Conservation (phyloP, 139 green algal genomes). For the Volvox reticuliferus region DNA sequence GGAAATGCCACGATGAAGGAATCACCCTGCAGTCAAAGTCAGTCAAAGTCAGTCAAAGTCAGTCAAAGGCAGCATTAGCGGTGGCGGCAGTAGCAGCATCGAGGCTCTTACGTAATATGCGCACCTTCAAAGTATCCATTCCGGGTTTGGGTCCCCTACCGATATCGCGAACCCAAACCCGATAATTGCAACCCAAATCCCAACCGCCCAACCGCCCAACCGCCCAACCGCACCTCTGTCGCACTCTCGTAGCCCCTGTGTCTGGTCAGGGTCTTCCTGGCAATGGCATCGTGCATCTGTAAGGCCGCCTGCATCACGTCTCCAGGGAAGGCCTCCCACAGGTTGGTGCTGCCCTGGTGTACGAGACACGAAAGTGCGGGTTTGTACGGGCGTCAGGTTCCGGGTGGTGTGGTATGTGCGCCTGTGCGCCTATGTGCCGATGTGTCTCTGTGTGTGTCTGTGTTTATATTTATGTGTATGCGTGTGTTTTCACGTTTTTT, state of each 20-base stretch:
- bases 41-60: not conserved
- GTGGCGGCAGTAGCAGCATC: no score
- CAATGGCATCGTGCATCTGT: conserved; percentile 34
- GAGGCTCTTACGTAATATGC: no score
- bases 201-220: not conserved
- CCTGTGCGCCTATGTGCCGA: no score
- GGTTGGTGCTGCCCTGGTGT: conserved; percentile 35
- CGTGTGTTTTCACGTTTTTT: no score
- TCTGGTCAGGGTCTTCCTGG: conserved; percentile 5
- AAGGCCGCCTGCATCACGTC: conserved; percentile 46
- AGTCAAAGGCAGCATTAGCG: no score
- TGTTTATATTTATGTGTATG: no score
- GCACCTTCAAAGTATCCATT: not conserved
- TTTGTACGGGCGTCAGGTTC: no score
- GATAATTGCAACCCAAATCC: not conserved
- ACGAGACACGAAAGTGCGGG: no score
- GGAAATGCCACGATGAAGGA: conserved; percentile 55
- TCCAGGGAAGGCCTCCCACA: conserved; percentile 49
- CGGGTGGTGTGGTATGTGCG: no score
- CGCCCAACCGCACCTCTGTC: conserved; percentile 22
- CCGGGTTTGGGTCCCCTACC: no score
- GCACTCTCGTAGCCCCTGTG: conserved; percentile 53
- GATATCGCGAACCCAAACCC: no score
- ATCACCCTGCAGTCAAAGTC: conserved; percentile 20
- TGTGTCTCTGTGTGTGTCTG: no score